A percentile compares a stretch with the other conserved stretches of the same genome.
These are phyloP conservation scores for Aspergillus sparsus DNA, from an alignment of 495 filamentous ascomycete genomes.

Conservation along the genomic window DNA sequence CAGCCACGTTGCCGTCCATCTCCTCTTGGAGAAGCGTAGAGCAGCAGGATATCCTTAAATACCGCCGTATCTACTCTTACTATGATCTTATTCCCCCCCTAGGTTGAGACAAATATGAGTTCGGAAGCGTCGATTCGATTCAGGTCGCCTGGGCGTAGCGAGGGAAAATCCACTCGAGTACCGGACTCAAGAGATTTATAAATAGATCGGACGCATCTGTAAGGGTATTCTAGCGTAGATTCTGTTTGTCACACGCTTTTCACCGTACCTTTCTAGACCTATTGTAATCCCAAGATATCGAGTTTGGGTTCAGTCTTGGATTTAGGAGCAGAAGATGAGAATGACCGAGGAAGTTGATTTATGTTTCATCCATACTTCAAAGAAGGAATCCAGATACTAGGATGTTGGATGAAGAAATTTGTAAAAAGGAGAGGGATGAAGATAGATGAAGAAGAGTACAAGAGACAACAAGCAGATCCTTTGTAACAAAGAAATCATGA, in stretches of 20 bases:
- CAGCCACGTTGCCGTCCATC: constrained; percentile 37
- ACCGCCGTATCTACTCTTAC: neutral
- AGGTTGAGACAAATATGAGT: neutral
- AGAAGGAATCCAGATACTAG: too few relatives aligned
- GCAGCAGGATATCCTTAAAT: constrained; percentile 13
- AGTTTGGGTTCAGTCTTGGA: too few relatives aligned
- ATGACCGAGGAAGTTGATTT: too few relatives aligned
- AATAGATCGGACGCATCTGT: constrained; percentile 1
- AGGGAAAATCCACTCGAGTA: neutral
- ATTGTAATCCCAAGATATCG: neutral
- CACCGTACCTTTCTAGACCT: constrained; percentile 3
- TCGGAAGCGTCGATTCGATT: neutral
- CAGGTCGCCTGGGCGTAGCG: neutral
- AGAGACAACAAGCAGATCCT: neutral
- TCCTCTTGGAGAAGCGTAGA: constrained; percentile 6
- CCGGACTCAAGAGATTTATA: neutral
- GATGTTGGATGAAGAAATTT: too few relatives aligned
- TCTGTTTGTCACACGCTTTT: neutral
- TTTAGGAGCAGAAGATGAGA: too few relatives aligned
- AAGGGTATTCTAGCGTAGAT: constrained; percentile 9
- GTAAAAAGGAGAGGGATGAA: neutral
- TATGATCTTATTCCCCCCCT: neutral
- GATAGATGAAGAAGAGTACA: neutral
- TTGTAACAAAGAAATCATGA: neutral
- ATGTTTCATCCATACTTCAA: too few relatives aligned